Evolutionary conservation across 192 early-diverging fungal species (phyloP), one percentile per base, ranked within the genome.

Genomic region (Backusella luteola): DNA sequence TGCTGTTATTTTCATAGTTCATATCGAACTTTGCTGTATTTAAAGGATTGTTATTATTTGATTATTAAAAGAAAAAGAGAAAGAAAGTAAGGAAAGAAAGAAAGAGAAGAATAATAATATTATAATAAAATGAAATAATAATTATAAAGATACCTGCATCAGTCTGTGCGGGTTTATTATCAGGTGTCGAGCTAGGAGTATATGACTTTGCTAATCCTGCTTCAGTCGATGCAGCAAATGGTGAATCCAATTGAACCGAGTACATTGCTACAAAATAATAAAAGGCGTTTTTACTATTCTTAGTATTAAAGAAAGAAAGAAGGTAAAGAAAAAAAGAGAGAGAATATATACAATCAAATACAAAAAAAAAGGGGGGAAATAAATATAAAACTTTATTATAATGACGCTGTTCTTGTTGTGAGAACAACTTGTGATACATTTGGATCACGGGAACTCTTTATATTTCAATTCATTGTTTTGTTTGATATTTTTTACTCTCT

Each of bases 101-200:
- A 21, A 44, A 70, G 23, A 9, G 23, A 14, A 14, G 23, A 17
- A 49, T 29, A 19, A 44, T 19, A 71, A 19, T 5, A 44, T 23
- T 12, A 7, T 23, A 59, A 59, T 21, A 59, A 59, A 59, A 59
- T 23, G 23, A 59, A 59, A 59, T 59, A 59, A 23, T 59, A 59
- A 59, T 59, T 59, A 59, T 59, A 59, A 59, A 59, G 53, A 59
- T 71, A 71, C 69, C 69, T 71, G 69, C 69, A 29, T 71, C 69
- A 41, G 69, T 71, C 69, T 71, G 69, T 71, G 69, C 69, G 69
- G 36, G 69, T 39, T 41, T 71, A 71, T 71, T 41, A 67, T 67
- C 26, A 35, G 66, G 17, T 49, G 46, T 17, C 17, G 41, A 26
- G 69, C 6, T 39, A 44, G 69, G 66, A 74, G 69, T 71, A 59